Evolutionary conservation across 208 protist genomes (phyloP).

Genomic region (Crithidia mellificae): DNA sequence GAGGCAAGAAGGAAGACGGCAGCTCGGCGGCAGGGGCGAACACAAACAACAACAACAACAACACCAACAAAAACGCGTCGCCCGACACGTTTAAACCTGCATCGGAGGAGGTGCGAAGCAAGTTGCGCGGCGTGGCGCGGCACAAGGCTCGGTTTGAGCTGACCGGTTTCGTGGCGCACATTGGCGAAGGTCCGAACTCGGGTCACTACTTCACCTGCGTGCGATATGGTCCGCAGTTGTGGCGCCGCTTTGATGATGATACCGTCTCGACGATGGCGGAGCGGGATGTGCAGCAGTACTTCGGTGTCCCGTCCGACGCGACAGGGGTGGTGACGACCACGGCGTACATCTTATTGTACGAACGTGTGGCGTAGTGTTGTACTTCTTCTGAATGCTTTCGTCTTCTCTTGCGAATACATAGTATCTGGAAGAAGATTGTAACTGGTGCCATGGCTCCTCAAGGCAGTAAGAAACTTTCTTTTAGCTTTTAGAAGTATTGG

Average conservation of each 20-base stretch:
- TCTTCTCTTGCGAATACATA: constrained; percentile 1
- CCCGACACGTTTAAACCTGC: constrained; percentile 45
- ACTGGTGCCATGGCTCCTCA: too few relatives aligned
- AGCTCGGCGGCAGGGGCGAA: not conserved
- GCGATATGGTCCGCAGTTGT: constrained; percentile 70
- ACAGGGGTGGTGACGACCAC: constrained; percentile 69
- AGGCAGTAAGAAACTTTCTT: too few relatives aligned
- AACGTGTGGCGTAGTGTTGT: constrained; percentile 65
- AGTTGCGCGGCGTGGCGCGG: constrained; percentile 54
- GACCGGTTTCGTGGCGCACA: constrained; percentile 88
- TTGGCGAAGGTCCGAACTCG: constrained; percentile 73
- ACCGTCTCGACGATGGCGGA: constrained; percentile 75
- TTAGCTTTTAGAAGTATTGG: not conserved
- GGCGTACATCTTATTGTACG: constrained; percentile 89
- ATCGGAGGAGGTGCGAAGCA: constrained; percentile 38
- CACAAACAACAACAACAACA: not conserved
- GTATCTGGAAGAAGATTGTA: too few relatives aligned
- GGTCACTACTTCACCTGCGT: constrained; percentile 94
- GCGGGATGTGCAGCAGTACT: constrained; percentile 82
- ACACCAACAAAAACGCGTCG: not conserved
- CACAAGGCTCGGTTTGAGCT: constrained; percentile 86
- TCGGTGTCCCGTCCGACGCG: constrained; percentile 71
- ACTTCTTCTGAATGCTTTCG: not conserved
- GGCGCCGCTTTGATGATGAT: constrained; percentile 91
- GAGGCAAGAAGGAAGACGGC: constrained; percentile 7